phyloP scores from a whole-genome alignment of 1,139 yeast genomes.

The Petasospora rhodanensis region DNA sequence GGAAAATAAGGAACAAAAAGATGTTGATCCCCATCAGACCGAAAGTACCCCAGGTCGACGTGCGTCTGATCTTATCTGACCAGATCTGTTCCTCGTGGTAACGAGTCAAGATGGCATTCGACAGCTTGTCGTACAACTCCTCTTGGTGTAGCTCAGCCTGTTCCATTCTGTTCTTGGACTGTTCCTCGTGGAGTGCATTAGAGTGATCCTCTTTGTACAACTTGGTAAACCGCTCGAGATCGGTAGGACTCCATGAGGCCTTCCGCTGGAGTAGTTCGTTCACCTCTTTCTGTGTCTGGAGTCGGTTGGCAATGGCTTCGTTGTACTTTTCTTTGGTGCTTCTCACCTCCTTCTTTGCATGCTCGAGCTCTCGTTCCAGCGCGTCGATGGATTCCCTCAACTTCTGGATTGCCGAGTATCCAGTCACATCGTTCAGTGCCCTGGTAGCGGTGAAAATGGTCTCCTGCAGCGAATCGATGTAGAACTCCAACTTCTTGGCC shows the following conservation, averaged over 20 bases:
- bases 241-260: slow-evolving; percentile 71
- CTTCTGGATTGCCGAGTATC: slow-evolving; percentile 77
- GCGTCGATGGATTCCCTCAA: slow-evolving; percentile 58
- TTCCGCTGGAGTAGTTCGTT: slow-evolving; percentile 86
- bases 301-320: slow-evolving; percentile 59
- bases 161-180: slow-evolving; percentile 46
- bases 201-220: slow-evolving; percentile 78
- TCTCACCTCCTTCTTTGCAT: slow-evolving; percentile 46
- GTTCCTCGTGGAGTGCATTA: slow-evolving; percentile 58
- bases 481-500: slow-evolving; percentile 49
- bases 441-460: slow-evolving; percentile 67
- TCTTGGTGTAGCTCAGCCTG: slow-evolving; percentile 65
- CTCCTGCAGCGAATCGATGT: slow-evolving; percentile 61
- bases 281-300: slow-evolving; percentile 76
- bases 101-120: slow-evolving; percentile 75
- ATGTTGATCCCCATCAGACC: slow-evolving; percentile 85
- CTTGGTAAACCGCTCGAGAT: slow-evolving; percentile 79
- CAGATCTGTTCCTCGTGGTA: slow-evolving; percentile 97
- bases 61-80: slow-evolving; percentile 93
- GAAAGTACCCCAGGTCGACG: slow-evolving; percentile 97
- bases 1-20: slow-evolving; percentile 71
- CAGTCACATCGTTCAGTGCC: slow-evolving; percentile 86
- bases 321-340: slow-evolving; percentile 50
- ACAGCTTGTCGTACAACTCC: slow-evolving; percentile 60
- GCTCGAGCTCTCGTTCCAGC: slow-evolving; percentile 45